Evolutionary conservation across 192 early-diverging fungal species (phyloP).

Genomic region (Paraglomus brasilianum): DNA sequence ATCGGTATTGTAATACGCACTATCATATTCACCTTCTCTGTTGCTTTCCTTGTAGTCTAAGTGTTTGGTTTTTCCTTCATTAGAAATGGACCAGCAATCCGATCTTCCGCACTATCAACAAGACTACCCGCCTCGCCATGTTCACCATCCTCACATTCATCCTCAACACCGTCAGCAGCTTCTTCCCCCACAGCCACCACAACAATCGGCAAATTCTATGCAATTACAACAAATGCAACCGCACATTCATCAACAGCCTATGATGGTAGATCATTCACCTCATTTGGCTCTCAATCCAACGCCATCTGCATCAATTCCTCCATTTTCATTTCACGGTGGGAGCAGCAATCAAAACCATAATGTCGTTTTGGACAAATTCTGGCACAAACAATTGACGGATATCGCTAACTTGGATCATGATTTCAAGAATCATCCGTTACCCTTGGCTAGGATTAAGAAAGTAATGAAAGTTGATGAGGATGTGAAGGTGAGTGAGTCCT

Average conservation of each 20-base stretch:
- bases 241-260: conserved; percentile 37
- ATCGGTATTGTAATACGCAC: too few species aligned
- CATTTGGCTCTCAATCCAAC: not conserved
- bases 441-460: conserved; percentile 94
- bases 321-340: too few species aligned
- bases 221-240: conserved; percentile 38
- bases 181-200: too few species aligned
- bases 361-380: conserved; percentile 54
- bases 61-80: too few species aligned
- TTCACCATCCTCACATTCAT: conserved; percentile 7
- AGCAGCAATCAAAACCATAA: not conserved
- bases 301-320: too few species aligned
- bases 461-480: conserved; percentile 98
- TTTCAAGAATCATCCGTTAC: conserved; percentile 88
- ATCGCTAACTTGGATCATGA: conserved; percentile 72
- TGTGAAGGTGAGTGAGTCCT: conserved; percentile 66
- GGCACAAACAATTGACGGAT: conserved; percentile 65
- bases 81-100: too few species aligned
- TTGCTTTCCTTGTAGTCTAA: too few species aligned
- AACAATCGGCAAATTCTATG: conserved; percentile 29
- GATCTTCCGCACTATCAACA: too few species aligned
- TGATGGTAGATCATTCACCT: conserved; percentile 39
- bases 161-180: conserved; percentile 29
- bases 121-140: not conserved
- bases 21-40: too few species aligned